These are phyloP conservation scores for Spirogloea muscicola DNA, from an alignment of 139 green algal genomes.

Conservation along the genomic window DNA sequence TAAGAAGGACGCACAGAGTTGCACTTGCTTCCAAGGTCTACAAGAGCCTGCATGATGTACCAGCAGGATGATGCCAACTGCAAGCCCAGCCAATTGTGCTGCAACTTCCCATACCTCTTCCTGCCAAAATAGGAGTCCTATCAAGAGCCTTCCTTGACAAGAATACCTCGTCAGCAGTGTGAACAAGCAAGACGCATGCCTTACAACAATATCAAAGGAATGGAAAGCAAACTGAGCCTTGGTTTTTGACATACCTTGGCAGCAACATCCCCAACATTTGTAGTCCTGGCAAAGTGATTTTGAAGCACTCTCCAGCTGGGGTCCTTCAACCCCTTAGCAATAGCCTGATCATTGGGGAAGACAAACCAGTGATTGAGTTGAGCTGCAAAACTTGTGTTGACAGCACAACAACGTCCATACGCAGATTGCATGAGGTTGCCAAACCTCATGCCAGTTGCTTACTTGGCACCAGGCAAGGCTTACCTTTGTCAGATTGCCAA, in stretches of 20 bases:
- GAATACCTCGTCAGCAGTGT: neutral
- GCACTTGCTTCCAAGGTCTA: neutral
- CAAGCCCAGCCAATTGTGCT: slow-evolving; percentile 38
- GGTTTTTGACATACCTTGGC: slow-evolving; percentile 31
- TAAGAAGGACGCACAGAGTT: neutral
- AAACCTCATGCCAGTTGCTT: too few relatives aligned
- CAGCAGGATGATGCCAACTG: slow-evolving; percentile 42
- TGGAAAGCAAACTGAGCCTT: neutral
- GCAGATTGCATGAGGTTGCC: too few relatives aligned
- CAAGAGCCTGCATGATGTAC: neutral
- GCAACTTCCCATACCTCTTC: slow-evolving; percentile 51
- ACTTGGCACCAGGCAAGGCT: too few relatives aligned
- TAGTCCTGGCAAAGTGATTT: slow-evolving; percentile 48
- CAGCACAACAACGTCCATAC: too few relatives aligned
- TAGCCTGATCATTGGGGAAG: too few relatives aligned
- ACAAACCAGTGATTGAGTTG: too few relatives aligned
- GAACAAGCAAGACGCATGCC: neutral
- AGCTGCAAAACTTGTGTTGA: neutral
- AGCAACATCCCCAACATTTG: slow-evolving; percentile 47
- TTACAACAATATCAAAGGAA: neutral
- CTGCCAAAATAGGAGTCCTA: too few relatives aligned
- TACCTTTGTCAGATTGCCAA: slow-evolving; percentile 49
- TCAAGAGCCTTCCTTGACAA: too few relatives aligned
- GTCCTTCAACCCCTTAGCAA: slow-evolving; percentile 38
- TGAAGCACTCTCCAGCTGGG: slow-evolving; percentile 46